Percentiles rank a stretch among this genome's conserved stretches.
These are phyloP conservation scores for Penicillium waksmanii DNA, from an alignment of 495 filamentous ascomycete species.

Conservation along the genomic window DNA sequence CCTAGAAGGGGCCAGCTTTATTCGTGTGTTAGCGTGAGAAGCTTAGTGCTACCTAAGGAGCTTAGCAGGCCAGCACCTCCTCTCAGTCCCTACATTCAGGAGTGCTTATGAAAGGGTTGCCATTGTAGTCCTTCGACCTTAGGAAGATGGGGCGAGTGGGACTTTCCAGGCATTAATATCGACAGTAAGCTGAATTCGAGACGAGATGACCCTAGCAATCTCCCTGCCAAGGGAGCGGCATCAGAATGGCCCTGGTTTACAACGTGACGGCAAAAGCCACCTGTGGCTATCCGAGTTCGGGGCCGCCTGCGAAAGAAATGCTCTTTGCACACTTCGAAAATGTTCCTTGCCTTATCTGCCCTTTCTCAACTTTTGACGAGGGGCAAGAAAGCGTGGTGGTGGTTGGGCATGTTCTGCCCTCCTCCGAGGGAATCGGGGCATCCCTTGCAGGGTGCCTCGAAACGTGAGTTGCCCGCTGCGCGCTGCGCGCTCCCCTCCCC, in stretches of 20 bases:
- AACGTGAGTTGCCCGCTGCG: conserved; percentile 29
- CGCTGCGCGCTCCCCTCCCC: conserved; percentile 8
- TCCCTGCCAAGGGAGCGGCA: conserved; percentile 51
- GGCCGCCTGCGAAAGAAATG: background rate
- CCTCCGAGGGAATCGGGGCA: conserved; percentile 33
- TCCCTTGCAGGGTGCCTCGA: conserved; percentile 45
- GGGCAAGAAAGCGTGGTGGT: conserved; percentile 25
- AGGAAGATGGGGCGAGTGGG: conserved; percentile 59
- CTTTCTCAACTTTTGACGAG: conserved; percentile 24
- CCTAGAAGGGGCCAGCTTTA: conserved; percentile 46
- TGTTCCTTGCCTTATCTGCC: conserved; percentile 23
- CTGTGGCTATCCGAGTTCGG: conserved; percentile 18
- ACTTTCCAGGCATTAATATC: conserved; percentile 55
- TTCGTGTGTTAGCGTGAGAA: background rate
- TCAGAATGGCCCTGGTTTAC: conserved; percentile 56
- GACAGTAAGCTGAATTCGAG: conserved; percentile 48
- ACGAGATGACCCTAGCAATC: conserved; percentile 58
- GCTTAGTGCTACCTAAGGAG: background rate
- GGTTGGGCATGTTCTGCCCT: conserved; percentile 32
- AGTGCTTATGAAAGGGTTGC: conserved; percentile 55
- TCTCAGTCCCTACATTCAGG: conserved; percentile 39
- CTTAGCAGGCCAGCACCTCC: background rate
- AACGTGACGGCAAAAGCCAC: conserved; percentile 33
- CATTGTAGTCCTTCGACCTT: conserved; percentile 54
- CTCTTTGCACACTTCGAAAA: conserved; percentile 16